Conservation (phyloP, 2,329 filamentous ascomycete genomes). For the Didymella glomerata region DNA sequence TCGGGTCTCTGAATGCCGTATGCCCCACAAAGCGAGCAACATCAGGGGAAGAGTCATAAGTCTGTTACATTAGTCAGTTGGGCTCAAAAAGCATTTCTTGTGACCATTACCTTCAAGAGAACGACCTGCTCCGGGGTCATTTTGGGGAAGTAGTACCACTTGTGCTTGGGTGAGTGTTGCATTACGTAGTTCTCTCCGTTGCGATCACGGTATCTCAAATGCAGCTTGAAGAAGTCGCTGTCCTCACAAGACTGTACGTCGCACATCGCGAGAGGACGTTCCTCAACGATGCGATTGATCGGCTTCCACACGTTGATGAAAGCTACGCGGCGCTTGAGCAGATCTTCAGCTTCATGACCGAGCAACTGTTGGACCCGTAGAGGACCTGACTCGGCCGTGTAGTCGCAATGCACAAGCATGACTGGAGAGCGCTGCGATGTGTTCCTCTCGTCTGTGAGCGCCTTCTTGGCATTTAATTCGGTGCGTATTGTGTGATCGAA, state of each 20-base stretch:
- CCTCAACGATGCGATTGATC: conserved; percentile 51
- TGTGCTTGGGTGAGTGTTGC: conserved; percentile 44
- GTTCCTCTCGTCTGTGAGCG: conserved; percentile 47
- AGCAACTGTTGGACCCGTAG: conserved; percentile 57
- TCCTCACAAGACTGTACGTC: conserved; percentile 48
- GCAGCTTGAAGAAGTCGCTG: conserved; percentile 55
- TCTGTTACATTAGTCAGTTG: conserved; percentile 22
- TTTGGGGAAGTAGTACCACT: conserved; percentile 54
- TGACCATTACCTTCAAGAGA: conserved; percentile 42
- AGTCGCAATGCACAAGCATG: conserved; percentile 62
- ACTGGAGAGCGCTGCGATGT: conserved; percentile 56
- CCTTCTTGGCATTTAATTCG: conserved; percentile 43
- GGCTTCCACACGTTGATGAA: conserved; percentile 64
- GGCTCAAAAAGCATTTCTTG: neutral
- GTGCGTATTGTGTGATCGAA: conserved; percentile 62
- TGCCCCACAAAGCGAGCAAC: conserved; percentile 52
- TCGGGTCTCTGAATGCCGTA: conserved; percentile 53
- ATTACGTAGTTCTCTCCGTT: conserved; percentile 55
- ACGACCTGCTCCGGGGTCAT: conserved; percentile 52
- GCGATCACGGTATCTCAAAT: conserved; percentile 51
- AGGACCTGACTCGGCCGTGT: conserved; percentile 56
- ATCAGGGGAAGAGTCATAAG: conserved; percentile 48
- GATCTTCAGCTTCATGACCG: conserved; percentile 53
- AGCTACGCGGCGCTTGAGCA: conserved; percentile 57
- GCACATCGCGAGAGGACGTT: conserved; percentile 54